These are phyloP conservation scores for Lophiostoma macrostomum DNA, from an alignment of 495 filamentous ascomycete species.

Conservation along the genomic window DNA sequence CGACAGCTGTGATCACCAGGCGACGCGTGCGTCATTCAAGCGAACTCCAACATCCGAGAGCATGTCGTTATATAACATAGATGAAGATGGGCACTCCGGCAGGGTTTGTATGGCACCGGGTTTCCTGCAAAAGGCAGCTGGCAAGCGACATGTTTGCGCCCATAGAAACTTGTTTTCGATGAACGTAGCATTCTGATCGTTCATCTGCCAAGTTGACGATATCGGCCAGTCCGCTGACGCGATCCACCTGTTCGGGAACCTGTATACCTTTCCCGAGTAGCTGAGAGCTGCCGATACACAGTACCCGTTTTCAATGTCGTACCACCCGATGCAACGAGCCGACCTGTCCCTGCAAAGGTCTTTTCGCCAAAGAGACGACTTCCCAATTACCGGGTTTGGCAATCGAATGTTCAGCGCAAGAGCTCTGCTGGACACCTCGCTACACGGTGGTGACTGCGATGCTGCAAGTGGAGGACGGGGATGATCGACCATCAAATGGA, in stretches of 20 bases:
- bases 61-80: constrained; percentile 5
- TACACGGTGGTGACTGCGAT: no score
- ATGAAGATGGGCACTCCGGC: no score
- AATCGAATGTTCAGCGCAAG: no score
- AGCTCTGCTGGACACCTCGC: no score
- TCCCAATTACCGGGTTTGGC: no score
- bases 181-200: no score
- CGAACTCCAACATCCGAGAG: not conserved
- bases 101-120: not conserved
- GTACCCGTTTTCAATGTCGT: not conserved
- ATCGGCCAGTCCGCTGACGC: constrained; percentile 12
- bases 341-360: not conserved
- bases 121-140: no score
- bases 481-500: not conserved
- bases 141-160: not conserved
- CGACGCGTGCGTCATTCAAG: constrained; percentile 5
- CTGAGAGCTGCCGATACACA: not conserved
- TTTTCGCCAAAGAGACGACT: no score
- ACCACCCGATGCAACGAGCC: not conserved
- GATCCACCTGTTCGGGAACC: no score
- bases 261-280: not conserved
- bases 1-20: constrained; percentile 8
- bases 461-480: no score
- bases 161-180: no score
- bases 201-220: no score